These are phyloP conservation scores for Podaxis carcinomalis DNA, from an alignment of 768 basidiomycete genomes.

Conservation along the genomic window DNA sequence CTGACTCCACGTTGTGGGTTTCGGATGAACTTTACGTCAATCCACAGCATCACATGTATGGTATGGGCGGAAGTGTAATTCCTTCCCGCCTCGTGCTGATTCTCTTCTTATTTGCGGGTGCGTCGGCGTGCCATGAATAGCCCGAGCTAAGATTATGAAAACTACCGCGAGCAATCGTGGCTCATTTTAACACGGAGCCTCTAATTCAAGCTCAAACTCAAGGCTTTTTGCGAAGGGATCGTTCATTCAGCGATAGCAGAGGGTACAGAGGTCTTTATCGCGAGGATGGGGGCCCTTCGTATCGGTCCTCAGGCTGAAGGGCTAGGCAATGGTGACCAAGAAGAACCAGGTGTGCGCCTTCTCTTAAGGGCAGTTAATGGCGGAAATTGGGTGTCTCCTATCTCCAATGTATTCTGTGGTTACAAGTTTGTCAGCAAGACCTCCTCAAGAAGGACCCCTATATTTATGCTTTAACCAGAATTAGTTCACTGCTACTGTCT, in stretches of 20 bases:
- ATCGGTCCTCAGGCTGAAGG: background rate
- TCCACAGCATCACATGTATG: background rate
- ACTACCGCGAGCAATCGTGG: background rate
- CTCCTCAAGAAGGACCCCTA: background rate
- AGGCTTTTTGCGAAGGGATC: background rate
- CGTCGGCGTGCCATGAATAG: background rate
- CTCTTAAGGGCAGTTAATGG: background rate
- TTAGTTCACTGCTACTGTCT: background rate
- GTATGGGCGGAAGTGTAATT: background rate
- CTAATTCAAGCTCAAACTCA: background rate
- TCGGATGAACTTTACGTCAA: background rate
- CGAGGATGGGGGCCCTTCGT: background rate
- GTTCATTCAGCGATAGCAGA: background rate
- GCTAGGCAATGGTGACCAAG: background rate
- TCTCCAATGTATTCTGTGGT: background rate
- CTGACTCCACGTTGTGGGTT: background rate
- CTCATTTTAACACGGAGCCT: background rate
- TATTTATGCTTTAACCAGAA: background rate
- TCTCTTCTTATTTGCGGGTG: background rate
- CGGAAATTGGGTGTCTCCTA: background rate
- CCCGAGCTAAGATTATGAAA: background rate
- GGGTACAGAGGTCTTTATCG: background rate
- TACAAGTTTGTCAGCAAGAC: too few relatives aligned
- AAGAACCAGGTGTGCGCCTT: background rate
- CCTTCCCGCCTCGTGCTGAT: background rate